A percentile compares a stretch with the other conserved stretches of the same genome.
Conservation (phyloP, 139 green algal species). For the Dunaliella primolecta region DNA sequence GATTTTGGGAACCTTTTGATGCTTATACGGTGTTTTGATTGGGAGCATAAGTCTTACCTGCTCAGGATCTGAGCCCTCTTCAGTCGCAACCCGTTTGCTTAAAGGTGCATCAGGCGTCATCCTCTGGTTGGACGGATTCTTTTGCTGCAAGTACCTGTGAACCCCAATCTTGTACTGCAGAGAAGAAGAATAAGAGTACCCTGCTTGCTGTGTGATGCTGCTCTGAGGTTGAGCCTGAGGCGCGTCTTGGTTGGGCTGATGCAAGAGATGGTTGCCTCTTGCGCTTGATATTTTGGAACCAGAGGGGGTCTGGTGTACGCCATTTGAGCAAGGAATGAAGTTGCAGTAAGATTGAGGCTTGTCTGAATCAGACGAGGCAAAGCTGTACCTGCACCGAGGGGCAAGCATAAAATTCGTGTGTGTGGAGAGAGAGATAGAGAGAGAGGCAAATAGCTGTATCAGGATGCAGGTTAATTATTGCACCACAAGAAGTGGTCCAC, state of each 20-base stretch:
- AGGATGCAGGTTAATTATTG: neutral
- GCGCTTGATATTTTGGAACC: no score
- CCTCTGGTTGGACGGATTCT: neutral
- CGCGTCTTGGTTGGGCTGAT: neutral
- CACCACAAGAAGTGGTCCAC: neutral
- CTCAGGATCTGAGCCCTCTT: no score
- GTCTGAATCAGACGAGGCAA: neutral
- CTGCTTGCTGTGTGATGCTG: neutral
- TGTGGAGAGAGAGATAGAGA: neutral
- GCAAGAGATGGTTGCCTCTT: no score
- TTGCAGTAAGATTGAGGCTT: neutral
- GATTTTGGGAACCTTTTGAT: no score
- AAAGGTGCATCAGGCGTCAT: no score
- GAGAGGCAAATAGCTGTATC: neutral
- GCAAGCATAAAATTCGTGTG: neutral
- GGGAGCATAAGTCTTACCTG: no score
- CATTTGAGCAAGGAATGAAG: neutral
- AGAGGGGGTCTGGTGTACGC: neutral
- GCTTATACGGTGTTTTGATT: no score
- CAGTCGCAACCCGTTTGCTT: no score
- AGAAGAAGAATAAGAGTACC: neutral
- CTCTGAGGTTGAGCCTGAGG: neutral
- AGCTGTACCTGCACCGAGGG: neutral
- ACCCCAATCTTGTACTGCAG: neutral
- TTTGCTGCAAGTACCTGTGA: neutral